These are phyloP conservation scores for Phellinidium pouzarii DNA, from an alignment of 1,284 basidiomycete genomes.

Conservation along the genomic window DNA sequence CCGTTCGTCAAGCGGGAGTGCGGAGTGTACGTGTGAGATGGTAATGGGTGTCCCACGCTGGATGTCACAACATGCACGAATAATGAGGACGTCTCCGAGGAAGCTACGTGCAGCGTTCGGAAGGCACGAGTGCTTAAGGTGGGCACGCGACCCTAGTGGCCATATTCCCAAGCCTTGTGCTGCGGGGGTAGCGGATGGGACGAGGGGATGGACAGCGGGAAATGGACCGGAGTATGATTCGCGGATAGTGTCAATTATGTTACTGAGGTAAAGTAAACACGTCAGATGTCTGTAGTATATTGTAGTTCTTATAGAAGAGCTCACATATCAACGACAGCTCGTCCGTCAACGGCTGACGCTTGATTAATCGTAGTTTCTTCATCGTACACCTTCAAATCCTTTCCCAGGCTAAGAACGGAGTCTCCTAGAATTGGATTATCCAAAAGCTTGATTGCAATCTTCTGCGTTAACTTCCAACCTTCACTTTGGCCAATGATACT, in stretches of 20 bases:
- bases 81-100: conserved; percentile 13
- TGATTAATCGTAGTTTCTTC: not conserved
- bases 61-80: conserved; percentile 14
- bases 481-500: conserved; percentile 7
- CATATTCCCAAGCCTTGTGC: conserved; percentile 13
- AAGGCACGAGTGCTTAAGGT: conserved; percentile 14
- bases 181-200: not conserved
- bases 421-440: not conserved
- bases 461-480: conserved; percentile 14
- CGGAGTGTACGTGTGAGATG: conserved; percentile 7
- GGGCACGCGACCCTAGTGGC: conserved; percentile 3
- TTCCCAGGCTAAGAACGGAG: not conserved
- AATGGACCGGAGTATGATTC: conserved; percentile 10
- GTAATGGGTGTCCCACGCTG: conserved; percentile 6
- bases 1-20: conserved; percentile 13
- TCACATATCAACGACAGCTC: conserved; percentile 12
- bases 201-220: conserved; percentile 9
- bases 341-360: not conserved
- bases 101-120: conserved; percentile 15
- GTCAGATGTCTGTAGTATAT: not conserved
- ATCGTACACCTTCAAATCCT: conserved; percentile 10
- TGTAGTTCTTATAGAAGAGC: not conserved
- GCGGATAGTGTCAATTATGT: conserved; percentile 14
- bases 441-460: conserved; percentile 2
- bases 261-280: not conserved